phyloP scores from a whole-genome alignment of 208 protist genomes.

The Crithidia thermophila region DNA sequence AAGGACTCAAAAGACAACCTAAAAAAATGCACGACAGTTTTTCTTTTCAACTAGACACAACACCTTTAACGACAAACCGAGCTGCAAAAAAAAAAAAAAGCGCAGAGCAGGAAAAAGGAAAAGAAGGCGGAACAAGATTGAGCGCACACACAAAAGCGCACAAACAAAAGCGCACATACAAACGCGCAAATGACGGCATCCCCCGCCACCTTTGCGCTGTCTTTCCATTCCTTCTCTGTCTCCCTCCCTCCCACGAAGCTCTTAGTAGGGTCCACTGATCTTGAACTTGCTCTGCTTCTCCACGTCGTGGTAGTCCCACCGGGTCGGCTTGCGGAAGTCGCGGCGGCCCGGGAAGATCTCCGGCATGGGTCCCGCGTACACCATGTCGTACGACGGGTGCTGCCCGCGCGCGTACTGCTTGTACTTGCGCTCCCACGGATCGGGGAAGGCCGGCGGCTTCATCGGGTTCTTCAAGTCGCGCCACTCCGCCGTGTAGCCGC shows the following conservation, averaged over 20 bases:
- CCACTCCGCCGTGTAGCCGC: slow-evolving; percentile 91
- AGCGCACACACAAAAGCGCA: neutral
- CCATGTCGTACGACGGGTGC: slow-evolving; percentile 92
- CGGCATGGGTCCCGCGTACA: slow-evolving; percentile 90
- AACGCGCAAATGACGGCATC: neutral
- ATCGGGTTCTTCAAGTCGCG: slow-evolving; percentile 88
- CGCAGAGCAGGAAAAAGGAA: neutral
- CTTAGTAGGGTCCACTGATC: slow-evolving; percentile 83
- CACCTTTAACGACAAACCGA: neutral
- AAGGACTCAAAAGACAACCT: too few relatives aligned
- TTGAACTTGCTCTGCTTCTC: slow-evolving; percentile 90
- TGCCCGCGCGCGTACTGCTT: slow-evolving; percentile 89
- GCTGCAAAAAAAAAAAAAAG: neutral
- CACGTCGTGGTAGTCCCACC: slow-evolving; percentile 92
- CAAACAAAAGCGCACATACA: neutral
- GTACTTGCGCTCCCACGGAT: slow-evolving; percentile 92
- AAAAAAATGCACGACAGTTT: neutral
- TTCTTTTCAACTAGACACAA: neutral
- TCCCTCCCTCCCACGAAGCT: neutral
- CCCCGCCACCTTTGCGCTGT: neutral
- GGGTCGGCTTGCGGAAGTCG: slow-evolving; percentile 88
- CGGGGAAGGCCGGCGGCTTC: slow-evolving; percentile 83
- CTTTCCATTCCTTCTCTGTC: neutral
- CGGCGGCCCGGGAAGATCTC: slow-evolving; percentile 89
- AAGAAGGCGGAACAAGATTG: neutral